Base-by-base conservation (phyloP, 148 eudicot species). In the Beta vulgaris region DNA sequence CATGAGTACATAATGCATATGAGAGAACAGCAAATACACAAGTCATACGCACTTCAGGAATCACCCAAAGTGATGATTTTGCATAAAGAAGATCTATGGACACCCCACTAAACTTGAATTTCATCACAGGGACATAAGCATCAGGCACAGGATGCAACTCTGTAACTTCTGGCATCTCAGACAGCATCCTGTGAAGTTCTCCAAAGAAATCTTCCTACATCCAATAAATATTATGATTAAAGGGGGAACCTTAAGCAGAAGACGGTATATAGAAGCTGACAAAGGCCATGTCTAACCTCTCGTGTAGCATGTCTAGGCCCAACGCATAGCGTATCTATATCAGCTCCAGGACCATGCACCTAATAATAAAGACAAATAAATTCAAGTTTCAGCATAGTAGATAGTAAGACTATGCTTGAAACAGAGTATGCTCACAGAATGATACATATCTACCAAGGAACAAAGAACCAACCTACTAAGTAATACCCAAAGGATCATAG, bases 311-410 rank as follows among this genome's bases (percentile, higher is more conserved):
- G 92, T 61, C 88, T 84, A 48, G 92, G 92, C 73, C 92, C 92
- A 35, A 89, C 90, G 60, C 92, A 89, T 43, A 89, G 82, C 29
- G 90, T 89, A 68, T 89, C 92, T 82, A 89, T 89, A 81, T 89
- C 92, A 29, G 92, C 92, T 67, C 92, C 92, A 71, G 92, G 92
- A 65, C 90, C 86, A 83, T 89, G 92, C 60, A 89, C 92, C 92
- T 89, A 75, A 21, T 32, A 73, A 23, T 26, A 60, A 65, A 18
- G 61, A 63, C 32, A 4, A 32, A 18, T 44, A 35, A n/a, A 2
- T 14, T 19, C 32, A 21, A 34, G 42, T 15, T 21, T 25, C 10
- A 63, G 51, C 12, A 42, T 31, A 51, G 59, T 23, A 49, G 77
- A 66, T 37, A 39, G 16, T n/a, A 62, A 61, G 11, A 59, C 44